Evolutionary conservation across 345 rosid genomes (phyloP), one percentile per base, ranked within the genome.

Genomic region (Geranium brycei): DNA sequence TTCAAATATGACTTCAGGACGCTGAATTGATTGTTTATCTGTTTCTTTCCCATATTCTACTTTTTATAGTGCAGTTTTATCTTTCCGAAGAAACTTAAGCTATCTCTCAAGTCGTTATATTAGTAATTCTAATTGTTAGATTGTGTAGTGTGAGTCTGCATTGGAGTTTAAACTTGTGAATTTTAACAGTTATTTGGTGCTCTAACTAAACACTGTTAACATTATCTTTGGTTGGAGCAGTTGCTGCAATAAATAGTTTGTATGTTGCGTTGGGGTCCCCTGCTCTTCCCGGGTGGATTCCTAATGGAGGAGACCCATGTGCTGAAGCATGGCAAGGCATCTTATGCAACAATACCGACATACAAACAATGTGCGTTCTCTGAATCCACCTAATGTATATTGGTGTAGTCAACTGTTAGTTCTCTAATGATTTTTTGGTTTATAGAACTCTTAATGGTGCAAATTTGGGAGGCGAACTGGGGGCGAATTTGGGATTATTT

Each of bases 251-350:
- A 62, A 91, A 84, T 69, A 84, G 78, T 63, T 73, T 95, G 53
- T 85, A 82, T 66, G 67, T 79, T 69, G 81, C 99, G 0, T 79
- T 95, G 68, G 91, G 96, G n/a, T 71, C 73, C 63, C 99, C 97
- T 74, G n/a, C 40, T 32, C 91, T 91, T 69, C 96, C 97, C 57
- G 96, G 97, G 58, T 95, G 99, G 99, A 79, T 87, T 75, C 86
- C 89, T 62, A 75, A 82, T 57, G 97, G 69, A 40, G 99, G 99
- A 82, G 99, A 93, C 76, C 99, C 99, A 0, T 93, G 99, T 74
- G 95, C 81, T 51, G 91, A 87, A 71, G 70, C 73, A 60, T 90
- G 99, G 97, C 99, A 93, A 83, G 99, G 99, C 58, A 76, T 90
- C 72, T 67, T 30, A 58, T 93, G 99, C 64, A 83, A 83, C 65